Conservation (phyloP, 1,139 yeast species). For the Candida frijolesensis region DNA sequence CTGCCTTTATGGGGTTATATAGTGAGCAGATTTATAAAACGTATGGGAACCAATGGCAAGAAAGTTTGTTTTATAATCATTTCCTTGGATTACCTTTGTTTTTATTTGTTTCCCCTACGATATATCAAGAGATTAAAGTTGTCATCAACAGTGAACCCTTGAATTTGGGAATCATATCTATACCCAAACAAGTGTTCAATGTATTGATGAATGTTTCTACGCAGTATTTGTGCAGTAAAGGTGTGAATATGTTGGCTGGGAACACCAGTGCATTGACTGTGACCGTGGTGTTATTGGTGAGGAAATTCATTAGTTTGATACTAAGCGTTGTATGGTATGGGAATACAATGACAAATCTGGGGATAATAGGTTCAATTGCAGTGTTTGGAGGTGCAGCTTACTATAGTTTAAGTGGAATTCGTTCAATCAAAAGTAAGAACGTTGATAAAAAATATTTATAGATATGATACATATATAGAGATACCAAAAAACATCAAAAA, state of each 20-base stretch:
- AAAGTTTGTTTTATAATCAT: conserved; percentile 64
- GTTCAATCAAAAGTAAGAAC: conserved; percentile 1
- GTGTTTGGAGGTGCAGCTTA: conserved; percentile 59
- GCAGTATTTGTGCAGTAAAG: conserved; percentile 66
- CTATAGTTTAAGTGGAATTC: conserved; percentile 28
- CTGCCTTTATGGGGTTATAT: conserved; percentile 58
- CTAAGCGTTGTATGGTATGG: conserved; percentile 54
- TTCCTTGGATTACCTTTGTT: conserved; percentile 60
- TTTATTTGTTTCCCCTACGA: conserved; percentile 26
- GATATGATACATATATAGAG: not conserved
- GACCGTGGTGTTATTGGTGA: conserved; percentile 56
- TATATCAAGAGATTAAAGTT: conserved; percentile 19
- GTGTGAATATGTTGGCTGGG: conserved; percentile 66
- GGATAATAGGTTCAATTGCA: conserved; percentile 47
- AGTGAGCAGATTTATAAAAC: conserved; percentile 50
- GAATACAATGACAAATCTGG: conserved; percentile 39
- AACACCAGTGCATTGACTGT: conserved; percentile 61
- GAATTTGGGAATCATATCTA: not conserved
- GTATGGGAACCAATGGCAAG: conserved; percentile 67
- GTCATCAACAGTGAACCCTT: conserved; percentile 12
- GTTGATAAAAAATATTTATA: conserved; percentile 4
- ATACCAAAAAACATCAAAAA: too few species aligned
- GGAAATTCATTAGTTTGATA: conserved; percentile 62
- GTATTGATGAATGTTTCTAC: conserved; percentile 52
- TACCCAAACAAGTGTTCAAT: conserved; percentile 23